Percentiles rank a stretch among this genome's conserved stretches.
Evolutionary conservation across 1,284 basidiomycete species (phyloP).

Genomic region (Puccinia novopanici): DNA sequence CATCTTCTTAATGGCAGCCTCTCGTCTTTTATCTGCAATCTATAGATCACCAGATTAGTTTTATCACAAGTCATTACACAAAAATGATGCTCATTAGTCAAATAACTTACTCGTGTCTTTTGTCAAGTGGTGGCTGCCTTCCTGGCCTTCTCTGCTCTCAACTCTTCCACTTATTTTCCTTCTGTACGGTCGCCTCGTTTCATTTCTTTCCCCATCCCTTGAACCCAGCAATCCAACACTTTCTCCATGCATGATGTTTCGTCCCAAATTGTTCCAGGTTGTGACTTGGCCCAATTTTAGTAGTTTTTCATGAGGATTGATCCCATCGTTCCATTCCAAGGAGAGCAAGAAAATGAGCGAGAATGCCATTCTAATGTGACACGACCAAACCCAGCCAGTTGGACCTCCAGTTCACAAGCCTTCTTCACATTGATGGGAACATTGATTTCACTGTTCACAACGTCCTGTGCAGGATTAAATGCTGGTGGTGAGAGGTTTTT

Average conservation of each 20-base stretch:
- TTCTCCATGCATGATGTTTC: background rate
- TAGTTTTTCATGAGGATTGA: background rate
- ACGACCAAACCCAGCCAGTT: slow-evolving; percentile 1
- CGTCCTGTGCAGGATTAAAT: background rate
- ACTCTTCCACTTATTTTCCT: too few species aligned
- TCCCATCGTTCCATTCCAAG: background rate
- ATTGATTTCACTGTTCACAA: background rate
- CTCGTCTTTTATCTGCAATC: slow-evolving; percentile 5
- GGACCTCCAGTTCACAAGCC: background rate
- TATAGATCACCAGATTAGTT: background rate
- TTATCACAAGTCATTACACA: too few species aligned
- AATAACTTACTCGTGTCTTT: background rate
- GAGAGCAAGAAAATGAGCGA: background rate
- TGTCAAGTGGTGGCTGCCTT: background rate
- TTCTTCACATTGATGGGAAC: background rate
- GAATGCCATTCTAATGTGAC: background rate
- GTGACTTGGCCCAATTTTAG: background rate
- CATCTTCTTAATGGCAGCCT: background rate
- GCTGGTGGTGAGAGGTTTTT: background rate
- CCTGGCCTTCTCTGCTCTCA: background rate
- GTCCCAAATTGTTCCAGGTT: background rate
- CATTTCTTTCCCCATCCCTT: background rate
- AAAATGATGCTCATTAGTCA: too few species aligned
- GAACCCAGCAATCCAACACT: background rate
- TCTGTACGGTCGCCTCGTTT: too few species aligned